Percentiles rank a stretch among this genome's conserved stretches.
These are phyloP conservation scores for Vaccinium corymbosum DNA, from an alignment of 148 eudicot species.

Conservation along the genomic window DNA sequence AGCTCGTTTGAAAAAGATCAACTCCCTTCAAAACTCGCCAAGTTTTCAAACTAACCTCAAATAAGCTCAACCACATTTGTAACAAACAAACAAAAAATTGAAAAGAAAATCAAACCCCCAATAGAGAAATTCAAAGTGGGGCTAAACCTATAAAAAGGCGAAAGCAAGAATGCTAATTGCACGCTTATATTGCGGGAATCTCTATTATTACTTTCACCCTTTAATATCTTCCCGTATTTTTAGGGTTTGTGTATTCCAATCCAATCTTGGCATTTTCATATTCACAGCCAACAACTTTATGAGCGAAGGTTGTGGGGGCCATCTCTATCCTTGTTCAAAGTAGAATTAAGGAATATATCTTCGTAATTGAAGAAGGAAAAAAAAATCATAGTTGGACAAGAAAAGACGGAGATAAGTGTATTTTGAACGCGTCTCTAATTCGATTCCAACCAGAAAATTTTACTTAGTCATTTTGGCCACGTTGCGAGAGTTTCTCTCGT, in stretches of 20 bases:
- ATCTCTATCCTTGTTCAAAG: neutral
- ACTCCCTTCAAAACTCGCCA: no score
- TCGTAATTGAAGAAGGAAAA: neutral
- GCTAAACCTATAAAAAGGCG: neutral
- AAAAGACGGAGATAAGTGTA: neutral
- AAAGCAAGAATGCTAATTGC: neutral
- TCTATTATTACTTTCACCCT: neutral
- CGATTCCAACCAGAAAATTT: neutral
- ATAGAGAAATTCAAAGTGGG: neutral
- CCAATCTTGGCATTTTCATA: neutral
- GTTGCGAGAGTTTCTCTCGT: neutral
- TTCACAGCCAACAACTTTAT: neutral
- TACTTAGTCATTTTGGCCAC: neutral
- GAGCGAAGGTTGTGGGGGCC: neutral
- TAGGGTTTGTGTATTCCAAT: slow-evolving; percentile 8
- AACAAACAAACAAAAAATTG: fast-evolving
- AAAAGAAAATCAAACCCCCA: neutral
- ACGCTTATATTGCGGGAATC: neutral
- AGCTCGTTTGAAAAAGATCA: no score
- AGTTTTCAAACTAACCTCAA: no score
- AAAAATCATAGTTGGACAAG: neutral
- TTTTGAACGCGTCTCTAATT: neutral
- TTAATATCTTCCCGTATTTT: neutral
- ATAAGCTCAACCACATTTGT: neutral
- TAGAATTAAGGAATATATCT: no score